Percentiles rank a stretch among this genome's conserved stretches.
Conservation (phyloP, 768 basidiomycete species). For the Plicaturopsis crispa region DNA sequence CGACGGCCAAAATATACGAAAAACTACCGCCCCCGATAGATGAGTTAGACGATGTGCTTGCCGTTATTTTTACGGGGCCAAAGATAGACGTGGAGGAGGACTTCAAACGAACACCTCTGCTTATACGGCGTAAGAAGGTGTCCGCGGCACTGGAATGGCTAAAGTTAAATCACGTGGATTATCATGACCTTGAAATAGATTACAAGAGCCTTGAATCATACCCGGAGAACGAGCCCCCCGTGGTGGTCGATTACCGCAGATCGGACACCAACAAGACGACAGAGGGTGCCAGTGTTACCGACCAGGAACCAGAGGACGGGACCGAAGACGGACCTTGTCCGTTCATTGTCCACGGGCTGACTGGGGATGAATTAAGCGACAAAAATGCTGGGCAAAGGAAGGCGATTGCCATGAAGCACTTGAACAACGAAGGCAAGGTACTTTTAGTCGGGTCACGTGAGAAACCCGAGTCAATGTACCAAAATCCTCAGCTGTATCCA, state of each 20-base stretch:
- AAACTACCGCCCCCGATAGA: slow-evolving; percentile 20
- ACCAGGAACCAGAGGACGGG: slow-evolving; percentile 21
- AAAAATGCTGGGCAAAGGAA: slow-evolving; percentile 12
- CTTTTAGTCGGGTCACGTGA: slow-evolving; percentile 19
- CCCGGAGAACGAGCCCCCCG: slow-evolving; percentile 14
- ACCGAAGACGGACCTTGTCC: slow-evolving; percentile 22
- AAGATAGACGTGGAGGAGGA: slow-evolving; percentile 18
- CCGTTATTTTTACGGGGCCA: slow-evolving; percentile 23
- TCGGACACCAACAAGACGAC: slow-evolving; percentile 8
- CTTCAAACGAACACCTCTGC: slow-evolving; percentile 18
- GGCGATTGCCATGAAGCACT: slow-evolving; percentile 18
- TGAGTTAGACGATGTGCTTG: slow-evolving; percentile 25
- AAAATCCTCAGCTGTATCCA: slow-evolving; percentile 29
- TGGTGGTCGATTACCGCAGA: slow-evolving; percentile 16
- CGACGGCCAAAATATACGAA: slow-evolving; percentile 22
- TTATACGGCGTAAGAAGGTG: slow-evolving; percentile 19
- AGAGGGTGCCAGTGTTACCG: slow-evolving; percentile 10
- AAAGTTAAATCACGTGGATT: slow-evolving; percentile 23
- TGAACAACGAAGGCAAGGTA: slow-evolving; percentile 13
- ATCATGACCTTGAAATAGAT: slow-evolving; percentile 22
- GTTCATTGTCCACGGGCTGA: slow-evolving; percentile 29
- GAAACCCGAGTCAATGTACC: slow-evolving; percentile 16
- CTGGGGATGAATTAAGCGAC: slow-evolving; percentile 15
- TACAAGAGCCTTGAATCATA: slow-evolving; percentile 17
- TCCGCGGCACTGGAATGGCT: slow-evolving; percentile 24